phyloP scores from a whole-genome alignment of 768 basidiomycete genomes.

The Pleurotus djamor region DNA sequence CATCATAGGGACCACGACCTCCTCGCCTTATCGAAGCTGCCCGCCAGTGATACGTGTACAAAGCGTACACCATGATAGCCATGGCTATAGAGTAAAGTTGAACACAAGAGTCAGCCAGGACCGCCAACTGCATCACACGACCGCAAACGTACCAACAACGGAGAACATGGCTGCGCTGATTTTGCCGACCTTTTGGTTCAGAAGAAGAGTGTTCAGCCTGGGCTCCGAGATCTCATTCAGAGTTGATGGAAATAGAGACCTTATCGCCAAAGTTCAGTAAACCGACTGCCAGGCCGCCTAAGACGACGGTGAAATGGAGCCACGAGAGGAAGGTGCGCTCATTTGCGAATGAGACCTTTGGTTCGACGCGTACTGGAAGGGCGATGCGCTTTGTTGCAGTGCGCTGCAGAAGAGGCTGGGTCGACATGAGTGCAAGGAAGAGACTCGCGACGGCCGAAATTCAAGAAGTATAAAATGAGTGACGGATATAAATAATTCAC shows the following conservation, averaged over 20 bases:
- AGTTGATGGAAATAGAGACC: slow-evolving; percentile 36
- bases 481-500: slow-evolving; percentile 3
- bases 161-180: slow-evolving; percentile 98
- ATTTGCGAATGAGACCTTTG: slow-evolving; percentile 94
- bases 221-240: background rate
- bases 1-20: slow-evolving; percentile 94
- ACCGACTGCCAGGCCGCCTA: slow-evolving; percentile 94
- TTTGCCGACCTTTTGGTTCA: slow-evolving; percentile 69
- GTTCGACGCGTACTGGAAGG: slow-evolving; percentile 91
- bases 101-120: background rate
- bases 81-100: slow-evolving; percentile 55
- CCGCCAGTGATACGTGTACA: slow-evolving; percentile 96
- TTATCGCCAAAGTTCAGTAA: slow-evolving; percentile 98
- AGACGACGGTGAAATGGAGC: slow-evolving; percentile 97
- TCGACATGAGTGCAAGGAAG: slow-evolving; percentile 66
- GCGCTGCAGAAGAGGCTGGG: slow-evolving; percentile 94
- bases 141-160: slow-evolving; percentile 71
- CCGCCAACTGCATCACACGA: slow-evolving; percentile 1
- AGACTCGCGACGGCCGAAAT: background rate
- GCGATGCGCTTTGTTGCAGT: slow-evolving; percentile 95
- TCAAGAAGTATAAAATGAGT: background rate
- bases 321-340: slow-evolving; percentile 97
- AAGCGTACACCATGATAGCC: slow-evolving; percentile 95
- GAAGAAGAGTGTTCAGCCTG: slow-evolving; percentile 2
- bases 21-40: slow-evolving; percentile 90